Conservation (phyloP, 2,329 filamentous ascomycete species). For the Alternaria gaisen region DNA sequence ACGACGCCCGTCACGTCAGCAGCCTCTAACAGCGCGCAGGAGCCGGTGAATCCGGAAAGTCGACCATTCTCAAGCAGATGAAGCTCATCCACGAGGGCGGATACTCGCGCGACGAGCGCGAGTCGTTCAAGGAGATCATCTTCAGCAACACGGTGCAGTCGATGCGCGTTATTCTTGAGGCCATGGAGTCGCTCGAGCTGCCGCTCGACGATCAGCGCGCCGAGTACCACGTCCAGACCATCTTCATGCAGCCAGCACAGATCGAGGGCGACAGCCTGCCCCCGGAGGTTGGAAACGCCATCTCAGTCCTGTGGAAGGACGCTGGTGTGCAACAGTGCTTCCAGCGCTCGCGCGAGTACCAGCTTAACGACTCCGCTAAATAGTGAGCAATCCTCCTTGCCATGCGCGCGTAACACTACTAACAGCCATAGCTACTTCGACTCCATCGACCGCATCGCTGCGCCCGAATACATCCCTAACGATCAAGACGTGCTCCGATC, state of each 20-base stretch:
- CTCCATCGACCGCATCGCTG: constrained; percentile 88
- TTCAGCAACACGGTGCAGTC: constrained; percentile 76
- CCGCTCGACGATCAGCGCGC: constrained; percentile 90
- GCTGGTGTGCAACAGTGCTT: constrained; percentile 93
- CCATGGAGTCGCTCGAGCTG: constrained; percentile 75
- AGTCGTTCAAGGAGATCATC: constrained; percentile 76
- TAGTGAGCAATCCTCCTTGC: constrained; percentile 71
- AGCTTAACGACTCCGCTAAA: constrained; percentile 94
- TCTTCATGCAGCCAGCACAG: constrained; percentile 98
- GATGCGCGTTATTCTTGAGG: constrained; percentile 75
- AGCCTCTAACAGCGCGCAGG: constrained; percentile 62
- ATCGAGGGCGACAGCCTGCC: constrained; percentile 94
- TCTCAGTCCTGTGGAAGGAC: constrained; percentile 92
- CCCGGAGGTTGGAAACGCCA: constrained; percentile 92
- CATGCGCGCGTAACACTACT: constrained; percentile 22
- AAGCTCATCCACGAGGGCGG: constrained; percentile 99
- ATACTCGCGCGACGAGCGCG: constrained; percentile 88
- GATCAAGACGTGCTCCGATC: constrained; percentile 95
- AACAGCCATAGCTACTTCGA: constrained; percentile 81
- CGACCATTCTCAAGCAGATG: constrained; percentile 95
- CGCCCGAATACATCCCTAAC: constrained; percentile 91
- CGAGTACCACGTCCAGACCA: constrained; percentile 97
- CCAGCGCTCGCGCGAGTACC: constrained; percentile 93
- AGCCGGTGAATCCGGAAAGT: constrained; percentile 98
- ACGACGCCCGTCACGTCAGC: constrained; percentile 14